Evolutionary conservation across 2,329 filamentous ascomycete species (phyloP).

Genomic region (Graphilbum ipis-grandicollis): DNA sequence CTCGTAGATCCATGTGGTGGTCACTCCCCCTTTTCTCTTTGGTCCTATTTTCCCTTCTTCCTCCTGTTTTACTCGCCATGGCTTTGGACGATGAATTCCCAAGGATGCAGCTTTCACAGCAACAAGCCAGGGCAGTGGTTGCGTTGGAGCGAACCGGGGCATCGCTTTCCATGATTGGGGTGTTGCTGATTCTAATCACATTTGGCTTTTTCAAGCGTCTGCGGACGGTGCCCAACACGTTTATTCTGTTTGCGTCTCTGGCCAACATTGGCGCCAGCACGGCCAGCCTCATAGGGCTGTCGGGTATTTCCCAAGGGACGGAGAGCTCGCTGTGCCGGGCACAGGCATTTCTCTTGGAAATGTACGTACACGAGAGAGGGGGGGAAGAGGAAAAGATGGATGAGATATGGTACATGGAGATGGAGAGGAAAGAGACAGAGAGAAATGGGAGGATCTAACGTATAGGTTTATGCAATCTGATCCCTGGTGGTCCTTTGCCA

Average conservation of each 20-base stretch:
- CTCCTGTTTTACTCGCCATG: background rate
- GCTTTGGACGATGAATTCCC: conserved; percentile 4
- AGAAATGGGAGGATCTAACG: no score
- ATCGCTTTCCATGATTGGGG: conserved; percentile 31
- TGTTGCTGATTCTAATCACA: conserved; percentile 33
- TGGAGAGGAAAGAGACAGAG: no score
- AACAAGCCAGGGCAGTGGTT: conserved; percentile 24
- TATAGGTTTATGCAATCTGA: conserved; percentile 61
- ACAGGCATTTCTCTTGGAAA: conserved; percentile 46
- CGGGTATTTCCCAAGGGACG: conserved; percentile 38
- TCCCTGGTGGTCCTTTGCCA: conserved; percentile 61
- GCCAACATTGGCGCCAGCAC: conserved; percentile 41
- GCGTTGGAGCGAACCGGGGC: conserved; percentile 35
- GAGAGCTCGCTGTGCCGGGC: conserved; percentile 41
- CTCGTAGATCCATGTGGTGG: no score
- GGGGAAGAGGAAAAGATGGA: no score
- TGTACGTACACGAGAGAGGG: no score
- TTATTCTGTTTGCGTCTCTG: conserved; percentile 43
- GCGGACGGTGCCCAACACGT: conserved; percentile 42
- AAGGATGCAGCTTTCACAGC: conserved; percentile 13
- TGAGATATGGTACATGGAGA: no score
- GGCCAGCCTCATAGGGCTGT: conserved; percentile 54
- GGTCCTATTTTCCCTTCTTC: background rate
- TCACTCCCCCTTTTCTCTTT: background rate
- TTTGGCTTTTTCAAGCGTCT: conserved; percentile 32